Evolutionary conservation across 441 rosid genomes (phyloP).

Genomic region (Pelargonium fulgidum): DNA sequence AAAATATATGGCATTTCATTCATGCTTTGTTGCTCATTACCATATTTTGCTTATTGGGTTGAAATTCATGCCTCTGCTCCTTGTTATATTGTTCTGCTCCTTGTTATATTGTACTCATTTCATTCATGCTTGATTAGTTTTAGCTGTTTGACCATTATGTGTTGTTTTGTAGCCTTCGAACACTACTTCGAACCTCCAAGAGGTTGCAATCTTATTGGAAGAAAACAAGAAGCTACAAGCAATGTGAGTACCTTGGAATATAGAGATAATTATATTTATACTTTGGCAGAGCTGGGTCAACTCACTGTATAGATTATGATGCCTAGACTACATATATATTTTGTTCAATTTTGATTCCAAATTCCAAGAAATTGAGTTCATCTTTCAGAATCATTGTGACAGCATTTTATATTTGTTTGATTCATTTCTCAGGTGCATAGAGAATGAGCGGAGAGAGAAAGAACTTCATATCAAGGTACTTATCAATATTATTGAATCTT

Average conservation of each 20-base stretch:
- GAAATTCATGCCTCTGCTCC: too few relatives aligned
- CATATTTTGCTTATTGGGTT: too few relatives aligned
- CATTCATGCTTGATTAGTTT: constrained; percentile 1
- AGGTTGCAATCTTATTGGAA: constrained; percentile 45
- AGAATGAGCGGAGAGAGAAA: constrained; percentile 48
- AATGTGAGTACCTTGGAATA: constrained; percentile 40
- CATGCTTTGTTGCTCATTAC: too few relatives aligned
- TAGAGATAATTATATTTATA: too few relatives aligned
- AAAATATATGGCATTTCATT: too few relatives aligned
- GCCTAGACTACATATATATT: too few relatives aligned
- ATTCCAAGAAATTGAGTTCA: not conserved
- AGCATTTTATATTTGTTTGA: not conserved
- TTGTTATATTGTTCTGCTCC: too few relatives aligned
- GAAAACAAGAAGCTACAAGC: constrained; percentile 63
- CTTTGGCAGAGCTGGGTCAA: too few relatives aligned
- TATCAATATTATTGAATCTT: not conserved
- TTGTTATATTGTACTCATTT: too few relatives aligned
- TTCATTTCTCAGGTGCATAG: constrained; percentile 48
- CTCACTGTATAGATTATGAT: too few relatives aligned
- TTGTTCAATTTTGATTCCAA: not conserved
- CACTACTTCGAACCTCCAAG: constrained; percentile 30
- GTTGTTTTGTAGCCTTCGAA: constrained; percentile 26
- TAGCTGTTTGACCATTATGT: not conserved
- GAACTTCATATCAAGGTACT: constrained; percentile 62
- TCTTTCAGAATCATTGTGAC: not conserved